Evolutionary conservation across 163 green algal genomes (phyloP), one percentile per base, ranked within the genome.

Genomic region (Smithsoniella earleae): DNA sequence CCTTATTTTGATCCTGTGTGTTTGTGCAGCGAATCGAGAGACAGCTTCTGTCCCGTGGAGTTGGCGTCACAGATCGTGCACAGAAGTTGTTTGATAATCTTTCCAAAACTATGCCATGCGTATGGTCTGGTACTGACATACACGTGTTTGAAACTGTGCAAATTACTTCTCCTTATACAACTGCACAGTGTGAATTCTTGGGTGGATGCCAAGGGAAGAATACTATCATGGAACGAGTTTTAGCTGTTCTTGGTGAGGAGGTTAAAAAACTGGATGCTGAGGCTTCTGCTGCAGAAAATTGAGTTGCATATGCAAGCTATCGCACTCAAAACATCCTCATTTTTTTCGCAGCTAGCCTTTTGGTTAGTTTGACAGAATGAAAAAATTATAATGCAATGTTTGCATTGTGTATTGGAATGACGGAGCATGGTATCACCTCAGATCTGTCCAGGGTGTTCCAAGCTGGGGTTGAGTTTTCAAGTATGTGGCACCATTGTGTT

Each of bases 11-110:
- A n/a, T n/a, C n/a, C n/a, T n/a, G n/a, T n/a, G 43, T 54, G 43
- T 54, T 54, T 64, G 8, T 64, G 49, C 49, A 64, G 49, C 31
- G 49, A 27, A 64, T 64, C 25, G 49, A 10, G 6, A 64, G 33
- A 27, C 49, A 64, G 31, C 13, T 64, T 10, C 8, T 36, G 13
- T 64, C 49, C 8, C 49, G 49, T 64, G 49, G 49, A 10, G 49
- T 64, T 27, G 49, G 49, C 13, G 49, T 64, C 13, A 25, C 49
- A 6, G 49, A 64, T 27, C 49, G 13, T 64, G 49, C 49, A 64
- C 49, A 64, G 49, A 25, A 64, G 49, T 27, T 64, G 6, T 64
- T 64, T 18, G 49, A 64, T 27, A 64, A 64, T 13, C 31, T 64
- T 25, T 64, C 49, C 49, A 64, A 64, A 27, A 64, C 49, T 27